A percentile compares a stretch with the other conserved stretches of the same genome.
phyloP scores from a whole-genome alignment of 176 grass and related monocot genomes.

The Oryza meridionalis region DNA sequence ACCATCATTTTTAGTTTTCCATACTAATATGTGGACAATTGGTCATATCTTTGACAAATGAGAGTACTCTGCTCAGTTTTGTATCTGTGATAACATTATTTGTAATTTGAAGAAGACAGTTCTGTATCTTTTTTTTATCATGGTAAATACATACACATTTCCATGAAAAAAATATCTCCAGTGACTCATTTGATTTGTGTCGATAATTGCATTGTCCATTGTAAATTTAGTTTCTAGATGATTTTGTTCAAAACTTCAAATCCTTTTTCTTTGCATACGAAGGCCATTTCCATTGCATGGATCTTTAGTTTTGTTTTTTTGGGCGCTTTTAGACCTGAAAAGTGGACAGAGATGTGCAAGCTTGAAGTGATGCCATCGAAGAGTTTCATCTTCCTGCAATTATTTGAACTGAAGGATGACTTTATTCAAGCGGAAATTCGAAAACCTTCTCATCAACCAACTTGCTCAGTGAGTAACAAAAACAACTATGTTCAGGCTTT shows the following conservation, averaged over 20 bases:
- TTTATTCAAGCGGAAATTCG: constrained; percentile 90
- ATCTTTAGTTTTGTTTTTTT: constrained; percentile 5
- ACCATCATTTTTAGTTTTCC: background rate
- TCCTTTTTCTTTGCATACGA: constrained; percentile 17
- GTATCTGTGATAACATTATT: background rate
- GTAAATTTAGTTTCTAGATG: background rate
- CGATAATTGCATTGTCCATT: background rate
- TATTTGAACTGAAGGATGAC: constrained; percentile 83
- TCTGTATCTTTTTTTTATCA: background rate
- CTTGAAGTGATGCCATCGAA: constrained; percentile 81
- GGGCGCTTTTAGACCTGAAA: constrained; percentile 55
- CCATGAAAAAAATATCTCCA: constrained; percentile 16
- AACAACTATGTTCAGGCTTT: constrained; percentile 38
- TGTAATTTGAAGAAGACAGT: background rate
- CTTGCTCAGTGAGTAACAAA: constrained; percentile 73
- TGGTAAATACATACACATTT: constrained; percentile 7
- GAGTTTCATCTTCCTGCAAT: constrained; percentile 86
- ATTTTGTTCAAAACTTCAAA: constrained; percentile 28
- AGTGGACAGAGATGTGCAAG: constrained; percentile 75
- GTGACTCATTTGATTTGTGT: background rate
- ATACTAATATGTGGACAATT: background rate
- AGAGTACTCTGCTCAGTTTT: background rate
- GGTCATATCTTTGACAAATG: background rate
- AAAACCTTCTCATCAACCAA: constrained; percentile 70
- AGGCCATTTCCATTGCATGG: background rate